These are phyloP conservation scores for Purpureocillium lavendulum DNA, from an alignment of 2,329 filamentous ascomycete genomes.

Conservation along the genomic window DNA sequence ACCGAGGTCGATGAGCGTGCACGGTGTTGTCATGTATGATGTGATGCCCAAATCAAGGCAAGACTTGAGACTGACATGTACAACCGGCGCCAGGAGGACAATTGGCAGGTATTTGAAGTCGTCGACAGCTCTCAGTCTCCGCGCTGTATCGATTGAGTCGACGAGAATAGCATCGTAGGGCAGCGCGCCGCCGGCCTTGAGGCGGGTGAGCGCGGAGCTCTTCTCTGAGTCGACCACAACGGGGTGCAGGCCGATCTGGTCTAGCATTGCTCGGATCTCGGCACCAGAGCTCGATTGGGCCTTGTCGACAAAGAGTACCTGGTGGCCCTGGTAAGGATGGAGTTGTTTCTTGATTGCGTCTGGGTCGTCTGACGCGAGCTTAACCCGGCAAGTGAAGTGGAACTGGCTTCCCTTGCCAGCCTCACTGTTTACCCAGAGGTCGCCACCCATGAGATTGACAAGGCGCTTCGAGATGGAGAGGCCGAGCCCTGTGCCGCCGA, in stretches of 20 bases:
- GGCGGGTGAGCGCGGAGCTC: slow-evolving; percentile 49
- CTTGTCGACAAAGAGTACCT: slow-evolving; percentile 92
- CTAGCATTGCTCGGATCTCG: slow-evolving; percentile 72
- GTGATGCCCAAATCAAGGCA: slow-evolving; percentile 92
- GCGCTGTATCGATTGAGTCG: slow-evolving; percentile 86
- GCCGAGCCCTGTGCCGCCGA: slow-evolving; percentile 88
- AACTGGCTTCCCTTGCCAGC: slow-evolving; percentile 89
- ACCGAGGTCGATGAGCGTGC: slow-evolving; percentile 84
- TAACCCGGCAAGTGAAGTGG: slow-evolving; percentile 91
- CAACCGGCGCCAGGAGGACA: slow-evolving; percentile 79
- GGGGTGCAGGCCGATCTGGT: slow-evolving; percentile 69
- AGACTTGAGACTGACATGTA: slow-evolving; percentile 87
- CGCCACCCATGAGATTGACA: slow-evolving; percentile 92
- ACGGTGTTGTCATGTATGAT: slow-evolving; percentile 98
- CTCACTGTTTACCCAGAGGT: slow-evolving; percentile 91
- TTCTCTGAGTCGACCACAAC: slow-evolving; percentile 76
- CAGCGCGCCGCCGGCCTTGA: slow-evolving; percentile 46
- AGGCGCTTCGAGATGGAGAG: slow-evolving; percentile 92
- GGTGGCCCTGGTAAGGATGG: slow-evolving; percentile 83
- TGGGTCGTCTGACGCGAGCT: slow-evolving; percentile 72
- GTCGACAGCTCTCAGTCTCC: slow-evolving; percentile 74
- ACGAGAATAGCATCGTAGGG: slow-evolving; percentile 94
- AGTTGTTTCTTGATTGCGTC: slow-evolving; percentile 74
- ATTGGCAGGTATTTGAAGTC: slow-evolving; percentile 98
- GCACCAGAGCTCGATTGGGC: slow-evolving; percentile 68